These are phyloP conservation scores for Cyclospora cayetanensis DNA, from an alignment of 169 alveolate species.

Conservation along the genomic window DNA sequence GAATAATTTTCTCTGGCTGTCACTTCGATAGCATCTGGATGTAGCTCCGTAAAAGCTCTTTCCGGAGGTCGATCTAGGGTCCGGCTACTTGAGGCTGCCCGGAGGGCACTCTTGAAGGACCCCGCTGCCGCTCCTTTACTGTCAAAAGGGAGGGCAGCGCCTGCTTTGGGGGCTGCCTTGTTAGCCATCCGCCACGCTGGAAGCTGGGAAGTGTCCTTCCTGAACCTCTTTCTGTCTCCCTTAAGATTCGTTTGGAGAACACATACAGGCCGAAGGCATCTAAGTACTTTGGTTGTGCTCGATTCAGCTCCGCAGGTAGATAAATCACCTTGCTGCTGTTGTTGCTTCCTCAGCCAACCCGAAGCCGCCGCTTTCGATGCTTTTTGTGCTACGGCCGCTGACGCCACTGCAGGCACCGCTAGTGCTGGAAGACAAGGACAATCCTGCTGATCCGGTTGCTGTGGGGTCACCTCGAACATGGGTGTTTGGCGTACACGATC, in stretches of 20 bases:
- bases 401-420: conserved; percentile 16
- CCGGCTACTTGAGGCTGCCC: not conserved
- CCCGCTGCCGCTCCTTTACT: not conserved
- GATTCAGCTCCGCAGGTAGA: not conserved
- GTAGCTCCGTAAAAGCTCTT: not conserved
- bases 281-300: not conserved
- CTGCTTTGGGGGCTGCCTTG: not conserved
- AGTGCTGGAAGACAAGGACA: too few relatives aligned
- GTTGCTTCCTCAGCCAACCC: not conserved
- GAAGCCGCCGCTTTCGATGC: not conserved
- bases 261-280: not conserved
- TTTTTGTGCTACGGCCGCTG: not conserved
- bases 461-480: not conserved
- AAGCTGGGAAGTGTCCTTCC: not conserved
- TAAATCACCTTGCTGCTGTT: not conserved
- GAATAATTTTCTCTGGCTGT: not conserved
- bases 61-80: not conserved
- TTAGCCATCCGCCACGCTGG: not conserved
- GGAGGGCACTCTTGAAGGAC: not conserved
- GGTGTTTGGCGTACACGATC: not conserved
- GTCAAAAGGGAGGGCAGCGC: too few relatives aligned
- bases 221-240: not conserved
- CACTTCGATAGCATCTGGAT: not conserved
- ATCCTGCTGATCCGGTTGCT: not conserved
- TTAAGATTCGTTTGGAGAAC: not conserved